Conservation (phyloP, 2,329 filamentous ascomycete species). For the Colletotrichum caudatum region DNA sequence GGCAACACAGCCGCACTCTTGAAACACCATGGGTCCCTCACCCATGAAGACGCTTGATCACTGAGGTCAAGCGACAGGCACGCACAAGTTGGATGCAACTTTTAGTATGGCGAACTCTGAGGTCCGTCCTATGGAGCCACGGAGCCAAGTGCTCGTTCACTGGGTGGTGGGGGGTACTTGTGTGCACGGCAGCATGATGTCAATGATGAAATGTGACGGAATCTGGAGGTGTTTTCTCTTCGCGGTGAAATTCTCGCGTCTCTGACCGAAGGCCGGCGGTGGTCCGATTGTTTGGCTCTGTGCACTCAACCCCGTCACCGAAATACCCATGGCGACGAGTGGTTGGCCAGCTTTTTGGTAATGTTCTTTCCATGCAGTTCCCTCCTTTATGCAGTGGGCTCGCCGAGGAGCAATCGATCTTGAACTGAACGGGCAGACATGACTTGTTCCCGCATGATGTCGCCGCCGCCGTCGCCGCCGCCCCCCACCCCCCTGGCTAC, state of each 20-base stretch:
- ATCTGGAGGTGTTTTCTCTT: constrained; percentile 18
- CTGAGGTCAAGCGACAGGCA: constrained; percentile 28
- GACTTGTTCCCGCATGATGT: neutral
- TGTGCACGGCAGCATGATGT: constrained; percentile 21
- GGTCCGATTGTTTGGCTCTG: neutral
- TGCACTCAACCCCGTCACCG: constrained; percentile 1
- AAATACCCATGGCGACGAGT: neutral
- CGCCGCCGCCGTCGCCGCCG: too few relatives aligned
- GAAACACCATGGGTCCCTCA: constrained; percentile 31
- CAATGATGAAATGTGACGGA: neutral
- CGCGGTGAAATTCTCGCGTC: neutral
- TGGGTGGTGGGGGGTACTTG: neutral
- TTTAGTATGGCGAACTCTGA: constrained; percentile 24
- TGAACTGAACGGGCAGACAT: neutral
- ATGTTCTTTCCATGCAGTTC: constrained; percentile 14
- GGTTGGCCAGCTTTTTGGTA: neutral
- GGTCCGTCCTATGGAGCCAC: neutral
- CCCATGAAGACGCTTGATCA: constrained; percentile 31
- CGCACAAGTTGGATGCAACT: constrained; percentile 16
- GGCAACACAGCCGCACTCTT: constrained; percentile 41
- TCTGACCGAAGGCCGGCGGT: constrained; percentile 7
- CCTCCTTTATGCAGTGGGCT: constrained; percentile 26
- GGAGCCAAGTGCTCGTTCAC: neutral
- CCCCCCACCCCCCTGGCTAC: neutral
- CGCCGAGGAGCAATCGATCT: neutral